A percentile compares a stretch with the other conserved stretches of the same genome.
Conservation (phyloP, 352 stramenopile species). For the Globisporangium nagaii region DNA sequence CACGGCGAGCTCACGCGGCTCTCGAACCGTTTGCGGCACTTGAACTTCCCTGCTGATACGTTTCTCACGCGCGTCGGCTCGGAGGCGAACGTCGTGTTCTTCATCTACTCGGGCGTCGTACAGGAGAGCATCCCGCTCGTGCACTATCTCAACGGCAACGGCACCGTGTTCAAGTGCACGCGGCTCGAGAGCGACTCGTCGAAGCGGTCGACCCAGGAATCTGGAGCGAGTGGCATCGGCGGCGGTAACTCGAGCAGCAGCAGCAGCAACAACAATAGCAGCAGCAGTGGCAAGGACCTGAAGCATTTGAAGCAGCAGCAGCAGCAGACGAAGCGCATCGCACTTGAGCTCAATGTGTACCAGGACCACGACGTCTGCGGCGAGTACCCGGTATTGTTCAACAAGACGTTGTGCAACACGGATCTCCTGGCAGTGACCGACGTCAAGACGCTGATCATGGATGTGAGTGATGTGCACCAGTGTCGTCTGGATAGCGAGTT, state of each 20-base stretch:
- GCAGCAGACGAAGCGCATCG: slow-evolving; percentile 40
- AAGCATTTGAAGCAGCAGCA: slow-evolving; percentile 16
- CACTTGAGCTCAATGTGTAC: slow-evolving; percentile 72
- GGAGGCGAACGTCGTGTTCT: slow-evolving; percentile 69
- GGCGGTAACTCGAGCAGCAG: not conserved
- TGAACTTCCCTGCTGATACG: slow-evolving; percentile 56
- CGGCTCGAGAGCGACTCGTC: slow-evolving; percentile 31
- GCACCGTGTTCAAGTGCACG: slow-evolving; percentile 44
- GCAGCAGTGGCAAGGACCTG: slow-evolving; percentile 9
- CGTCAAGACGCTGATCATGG: slow-evolving; percentile 75
- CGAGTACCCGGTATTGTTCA: slow-evolving; percentile 62
- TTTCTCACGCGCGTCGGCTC: slow-evolving; percentile 66
- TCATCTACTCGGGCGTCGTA: slow-evolving; percentile 74
- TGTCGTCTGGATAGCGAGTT: no score
- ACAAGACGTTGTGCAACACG: slow-evolving; percentile 47
- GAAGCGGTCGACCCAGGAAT: slow-evolving; percentile 22
- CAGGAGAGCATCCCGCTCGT: slow-evolving; percentile 72
- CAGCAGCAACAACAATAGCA: slow-evolving; percentile 13
- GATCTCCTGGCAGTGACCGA: slow-evolving; percentile 65
- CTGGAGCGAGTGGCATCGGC: slow-evolving; percentile 2
- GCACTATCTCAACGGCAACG: slow-evolving; percentile 60
- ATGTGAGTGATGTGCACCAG: slow-evolving; percentile 51
- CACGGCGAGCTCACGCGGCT: slow-evolving; percentile 66
- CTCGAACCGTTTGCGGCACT: slow-evolving; percentile 58
- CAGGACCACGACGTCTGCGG: slow-evolving; percentile 79